phyloP scores from a whole-genome alignment of 495 filamentous ascomycete species.

The Friedmanniomyces endolithicus region DNA sequence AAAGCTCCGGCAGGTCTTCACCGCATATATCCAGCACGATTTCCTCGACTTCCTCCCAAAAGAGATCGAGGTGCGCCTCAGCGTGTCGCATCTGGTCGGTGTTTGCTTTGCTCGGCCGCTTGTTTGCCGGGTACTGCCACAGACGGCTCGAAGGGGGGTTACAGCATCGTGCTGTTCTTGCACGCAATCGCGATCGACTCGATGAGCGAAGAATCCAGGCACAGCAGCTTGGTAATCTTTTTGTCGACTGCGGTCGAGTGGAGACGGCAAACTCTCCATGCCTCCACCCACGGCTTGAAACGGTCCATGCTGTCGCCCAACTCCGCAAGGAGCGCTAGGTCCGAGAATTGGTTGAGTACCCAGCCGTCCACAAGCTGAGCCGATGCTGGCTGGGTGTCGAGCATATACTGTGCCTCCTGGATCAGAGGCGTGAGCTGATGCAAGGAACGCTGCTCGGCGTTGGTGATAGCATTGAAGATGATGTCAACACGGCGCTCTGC shows the following conservation, averaged over 20 bases:
- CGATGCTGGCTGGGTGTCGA: conserved; percentile 5
- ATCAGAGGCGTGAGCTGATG: background rate
- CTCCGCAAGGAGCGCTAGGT: conserved; percentile 4
- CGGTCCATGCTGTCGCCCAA: background rate
- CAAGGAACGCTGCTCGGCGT: background rate
- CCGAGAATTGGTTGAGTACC: background rate
- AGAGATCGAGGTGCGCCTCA: conserved; percentile 38
- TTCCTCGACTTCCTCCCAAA: conserved; percentile 32
- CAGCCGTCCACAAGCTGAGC: conserved; percentile 1
- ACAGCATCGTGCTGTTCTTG: background rate
- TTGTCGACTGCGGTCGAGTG: background rate
- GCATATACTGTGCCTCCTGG: conserved; percentile 9
- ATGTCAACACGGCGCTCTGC: conserved; percentile 3
- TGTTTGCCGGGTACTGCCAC: conserved; percentile 41
- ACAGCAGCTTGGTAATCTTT: conserved; percentile 5
- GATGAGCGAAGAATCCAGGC: background rate
- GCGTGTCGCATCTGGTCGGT: conserved; percentile 33
- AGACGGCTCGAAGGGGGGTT: background rate
- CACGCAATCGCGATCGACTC: background rate
- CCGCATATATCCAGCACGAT: background rate
- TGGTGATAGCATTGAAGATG: background rate
- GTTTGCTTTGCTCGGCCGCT: conserved; percentile 36
- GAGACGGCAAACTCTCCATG: background rate
- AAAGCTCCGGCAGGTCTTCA: background rate
- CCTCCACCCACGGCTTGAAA: background rate